Percentiles rank a stretch among this genome's conserved stretches.
Conservation (phyloP, 129 eudicot genomes). For the Centaurea solstitialis region DNA sequence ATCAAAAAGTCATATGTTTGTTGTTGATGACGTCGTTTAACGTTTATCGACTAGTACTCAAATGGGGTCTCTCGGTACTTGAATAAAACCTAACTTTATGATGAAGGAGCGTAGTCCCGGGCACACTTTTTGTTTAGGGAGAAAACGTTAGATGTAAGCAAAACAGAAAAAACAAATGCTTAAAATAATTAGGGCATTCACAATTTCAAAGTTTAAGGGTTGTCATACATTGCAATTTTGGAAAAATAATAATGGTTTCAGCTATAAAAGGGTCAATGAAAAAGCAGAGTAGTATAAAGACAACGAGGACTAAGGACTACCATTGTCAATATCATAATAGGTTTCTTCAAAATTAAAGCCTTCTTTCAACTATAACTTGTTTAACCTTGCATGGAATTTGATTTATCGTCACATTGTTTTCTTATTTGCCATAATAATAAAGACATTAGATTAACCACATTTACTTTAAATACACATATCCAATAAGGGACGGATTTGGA, state of each 20-base stretch:
- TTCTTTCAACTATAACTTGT: neutral
- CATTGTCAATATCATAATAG: neutral
- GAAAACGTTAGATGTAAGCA: neutral
- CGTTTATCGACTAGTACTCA: neutral
- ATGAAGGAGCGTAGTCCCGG: neutral
- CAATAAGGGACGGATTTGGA: neutral
- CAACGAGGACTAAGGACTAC: neutral
- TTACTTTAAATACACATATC: neutral
- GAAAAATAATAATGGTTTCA: neutral
- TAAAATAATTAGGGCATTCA: neutral
- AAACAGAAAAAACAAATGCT: neutral
- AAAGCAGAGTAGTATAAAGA: neutral
- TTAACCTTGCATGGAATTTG: too few species aligned
- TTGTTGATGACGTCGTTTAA: constrained; percentile 10
- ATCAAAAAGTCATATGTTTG: neutral
- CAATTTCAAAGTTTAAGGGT: neutral
- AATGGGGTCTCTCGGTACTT: neutral
- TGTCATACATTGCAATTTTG: neutral
- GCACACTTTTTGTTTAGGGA: constrained; percentile 2
- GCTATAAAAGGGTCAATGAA: neutral
- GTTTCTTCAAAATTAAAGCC: neutral
- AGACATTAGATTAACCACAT: neutral
- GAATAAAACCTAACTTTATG: constrained; percentile 8
- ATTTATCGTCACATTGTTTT: neutral
- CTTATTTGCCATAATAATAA: neutral